A percentile compares a stretch with the other conserved stretches of the same genome.
These are phyloP conservation scores for Calonectria hawksworthii DNA, from an alignment of 2,329 filamentous ascomycete genomes.

Conservation along the genomic window DNA sequence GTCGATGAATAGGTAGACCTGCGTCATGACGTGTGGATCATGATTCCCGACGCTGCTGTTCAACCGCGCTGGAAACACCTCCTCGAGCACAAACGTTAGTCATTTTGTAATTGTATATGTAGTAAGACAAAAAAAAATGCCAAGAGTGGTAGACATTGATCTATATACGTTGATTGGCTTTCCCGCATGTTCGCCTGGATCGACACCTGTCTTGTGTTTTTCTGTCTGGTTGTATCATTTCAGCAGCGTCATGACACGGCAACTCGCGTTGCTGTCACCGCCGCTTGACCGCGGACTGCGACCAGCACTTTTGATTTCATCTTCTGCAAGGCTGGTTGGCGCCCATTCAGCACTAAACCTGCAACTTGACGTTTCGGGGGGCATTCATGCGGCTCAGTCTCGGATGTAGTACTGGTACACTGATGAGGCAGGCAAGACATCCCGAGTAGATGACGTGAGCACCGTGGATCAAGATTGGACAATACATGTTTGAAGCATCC, in stretches of 20 bases:
- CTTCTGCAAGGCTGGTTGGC: background rate
- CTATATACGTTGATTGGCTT: background rate
- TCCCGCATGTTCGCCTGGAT: background rate
- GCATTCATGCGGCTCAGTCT: background rate
- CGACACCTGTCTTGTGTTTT: background rate
- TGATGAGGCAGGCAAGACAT: background rate
- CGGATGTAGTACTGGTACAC: background rate
- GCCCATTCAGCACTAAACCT: background rate
- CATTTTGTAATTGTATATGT: no score
- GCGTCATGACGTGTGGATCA: background rate
- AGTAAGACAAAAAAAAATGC: no score
- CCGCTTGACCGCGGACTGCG: background rate
- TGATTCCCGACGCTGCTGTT: background rate
- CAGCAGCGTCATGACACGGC: background rate
- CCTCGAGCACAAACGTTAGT: no score
- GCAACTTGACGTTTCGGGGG: background rate
- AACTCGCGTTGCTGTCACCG: background rate
- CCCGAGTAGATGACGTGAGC: background rate
- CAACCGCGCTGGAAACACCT: background rate
- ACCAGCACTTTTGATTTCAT: no score
- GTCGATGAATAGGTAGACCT: background rate
- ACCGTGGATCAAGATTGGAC: background rate
- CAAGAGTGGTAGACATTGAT: background rate
- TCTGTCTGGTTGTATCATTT: background rate
- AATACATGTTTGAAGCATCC: background rate